These are phyloP conservation scores for Cladobotryum protrusum DNA, from an alignment of 2,329 filamentous ascomycete genomes.

Conservation along the genomic window DNA sequence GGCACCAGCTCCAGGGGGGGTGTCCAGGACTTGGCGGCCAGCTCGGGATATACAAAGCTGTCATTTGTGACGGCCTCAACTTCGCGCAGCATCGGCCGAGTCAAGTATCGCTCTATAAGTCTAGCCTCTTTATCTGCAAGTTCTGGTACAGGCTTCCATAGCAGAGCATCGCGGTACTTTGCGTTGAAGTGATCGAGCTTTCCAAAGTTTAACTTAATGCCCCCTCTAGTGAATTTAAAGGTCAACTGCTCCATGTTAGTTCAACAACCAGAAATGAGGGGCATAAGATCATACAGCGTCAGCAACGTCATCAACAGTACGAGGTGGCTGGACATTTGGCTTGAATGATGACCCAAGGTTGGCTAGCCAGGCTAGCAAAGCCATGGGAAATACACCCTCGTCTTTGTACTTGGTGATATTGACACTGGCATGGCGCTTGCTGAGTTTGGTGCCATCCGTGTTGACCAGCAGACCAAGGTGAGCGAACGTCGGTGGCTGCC, in stretches of 20 bases:
- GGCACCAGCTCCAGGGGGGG: conserved; percentile 22
- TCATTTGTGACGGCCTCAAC: conserved; percentile 19
- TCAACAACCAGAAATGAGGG: not conserved
- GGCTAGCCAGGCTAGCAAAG: conserved; percentile 72
- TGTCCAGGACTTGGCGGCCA: conserved; percentile 18
- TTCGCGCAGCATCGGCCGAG: conserved; percentile 17
- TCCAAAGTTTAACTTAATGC: conserved; percentile 72
- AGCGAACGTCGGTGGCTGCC: conserved; percentile 68
- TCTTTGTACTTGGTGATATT: conserved; percentile 47
- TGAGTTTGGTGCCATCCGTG: conserved; percentile 66
- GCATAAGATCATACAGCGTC: conserved; percentile 49
- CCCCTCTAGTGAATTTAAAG: conserved; percentile 84
- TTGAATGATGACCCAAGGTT: conserved; percentile 48
- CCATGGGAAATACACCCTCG: conserved; percentile 40
- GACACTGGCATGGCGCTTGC: conserved; percentile 65
- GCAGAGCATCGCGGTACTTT: conserved; percentile 45
- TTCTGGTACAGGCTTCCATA: conserved; percentile 19
- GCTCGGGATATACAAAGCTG: not conserved
- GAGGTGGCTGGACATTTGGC: conserved; percentile 19
- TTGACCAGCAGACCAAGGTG: conserved; percentile 73
- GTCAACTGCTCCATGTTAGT: conserved; percentile 53
- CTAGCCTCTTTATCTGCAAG: conserved; percentile 18
- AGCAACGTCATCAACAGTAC: conserved; percentile 61
- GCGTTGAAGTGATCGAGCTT: conserved; percentile 79
- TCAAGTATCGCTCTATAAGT: conserved; percentile 20